Conservation (phyloP, 345 rosid species). For the Rhodomyrtus tomentosa region DNA sequence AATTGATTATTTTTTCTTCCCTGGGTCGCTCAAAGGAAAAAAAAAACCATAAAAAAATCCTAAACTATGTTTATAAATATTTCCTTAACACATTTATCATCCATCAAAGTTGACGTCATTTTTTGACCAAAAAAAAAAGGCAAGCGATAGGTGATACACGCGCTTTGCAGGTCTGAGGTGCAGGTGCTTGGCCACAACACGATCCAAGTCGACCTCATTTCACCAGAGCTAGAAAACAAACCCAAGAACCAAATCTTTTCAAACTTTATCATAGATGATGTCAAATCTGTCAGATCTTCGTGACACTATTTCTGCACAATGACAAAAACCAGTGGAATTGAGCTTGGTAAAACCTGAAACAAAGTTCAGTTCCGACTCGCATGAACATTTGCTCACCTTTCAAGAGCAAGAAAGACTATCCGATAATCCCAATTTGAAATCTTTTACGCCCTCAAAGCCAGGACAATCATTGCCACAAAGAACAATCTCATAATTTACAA, state of each 20-base stretch:
- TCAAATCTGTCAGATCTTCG: not conserved
- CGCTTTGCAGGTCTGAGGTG: not conserved
- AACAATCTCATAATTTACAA: not conserved
- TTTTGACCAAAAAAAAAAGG: no score
- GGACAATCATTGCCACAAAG: not conserved
- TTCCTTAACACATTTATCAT: no score
- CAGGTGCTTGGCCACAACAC: not conserved
- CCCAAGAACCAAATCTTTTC: not conserved
- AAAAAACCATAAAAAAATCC: no score
- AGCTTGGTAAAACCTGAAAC: not conserved
- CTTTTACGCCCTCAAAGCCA: not conserved
- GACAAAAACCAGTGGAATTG: not conserved
- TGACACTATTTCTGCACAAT: not conserved
- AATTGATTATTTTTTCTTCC: not conserved
- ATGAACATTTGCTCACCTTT: not conserved
- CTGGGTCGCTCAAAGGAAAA: not conserved
- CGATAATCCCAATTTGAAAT: not conserved
- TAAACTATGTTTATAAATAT: no score
- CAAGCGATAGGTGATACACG: not conserved
- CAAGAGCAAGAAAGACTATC: not conserved
- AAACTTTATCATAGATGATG: not conserved
- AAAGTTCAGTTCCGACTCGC: not conserved
- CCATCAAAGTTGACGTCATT: no score
- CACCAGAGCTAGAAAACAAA: not conserved
- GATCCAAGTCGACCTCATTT: not conserved